These are phyloP conservation scores for Malus hybrid DNA, from an alignment of 331 rosid genomes.

Conservation along the genomic window DNA sequence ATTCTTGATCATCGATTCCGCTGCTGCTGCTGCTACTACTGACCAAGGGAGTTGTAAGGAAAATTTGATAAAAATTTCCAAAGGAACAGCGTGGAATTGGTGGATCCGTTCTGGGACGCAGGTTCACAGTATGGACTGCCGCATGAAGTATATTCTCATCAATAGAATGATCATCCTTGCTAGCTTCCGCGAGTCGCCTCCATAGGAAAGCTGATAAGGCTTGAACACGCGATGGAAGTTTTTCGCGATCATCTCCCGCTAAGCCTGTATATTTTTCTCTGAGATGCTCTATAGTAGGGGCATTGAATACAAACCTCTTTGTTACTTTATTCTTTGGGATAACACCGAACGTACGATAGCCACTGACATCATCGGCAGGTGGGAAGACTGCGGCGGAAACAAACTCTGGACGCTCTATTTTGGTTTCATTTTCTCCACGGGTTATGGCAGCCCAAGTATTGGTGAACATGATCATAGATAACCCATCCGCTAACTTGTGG, in stretches of 20 bases:
- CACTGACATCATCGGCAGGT: not conserved
- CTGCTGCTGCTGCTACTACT: not conserved
- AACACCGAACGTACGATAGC: not conserved
- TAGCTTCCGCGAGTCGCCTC: slow-evolving; percentile 25
- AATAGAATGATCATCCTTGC: not conserved
- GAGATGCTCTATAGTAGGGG: slow-evolving; percentile 20
- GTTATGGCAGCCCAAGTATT: slow-evolving; percentile 11
- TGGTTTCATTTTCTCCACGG: not conserved
- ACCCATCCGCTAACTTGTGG: slow-evolving; percentile 18
- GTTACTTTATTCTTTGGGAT: slow-evolving; percentile 20
- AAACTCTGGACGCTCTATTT: not conserved
- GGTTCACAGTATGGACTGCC: slow-evolving; percentile 24
- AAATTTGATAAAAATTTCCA: no score
- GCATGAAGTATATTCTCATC: not conserved
- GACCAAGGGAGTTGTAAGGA: not conserved
- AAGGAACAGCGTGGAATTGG: slow-evolving; percentile 21
- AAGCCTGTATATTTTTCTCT: slow-evolving; percentile 10
- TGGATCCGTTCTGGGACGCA: slow-evolving; percentile 40
- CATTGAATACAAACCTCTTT: slow-evolving; percentile 32
- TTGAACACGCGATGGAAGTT: slow-evolving; percentile 27
- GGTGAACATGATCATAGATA: slow-evolving; percentile 1
- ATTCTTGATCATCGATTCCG: not conserved
- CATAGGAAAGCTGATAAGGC: slow-evolving; percentile 42
- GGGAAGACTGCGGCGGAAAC: slow-evolving; percentile 15
- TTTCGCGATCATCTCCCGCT: not conserved